Evolutionary conservation across 192 early-diverging fungal species (phyloP).

Genomic region (Helicostylum pulchrum): DNA sequence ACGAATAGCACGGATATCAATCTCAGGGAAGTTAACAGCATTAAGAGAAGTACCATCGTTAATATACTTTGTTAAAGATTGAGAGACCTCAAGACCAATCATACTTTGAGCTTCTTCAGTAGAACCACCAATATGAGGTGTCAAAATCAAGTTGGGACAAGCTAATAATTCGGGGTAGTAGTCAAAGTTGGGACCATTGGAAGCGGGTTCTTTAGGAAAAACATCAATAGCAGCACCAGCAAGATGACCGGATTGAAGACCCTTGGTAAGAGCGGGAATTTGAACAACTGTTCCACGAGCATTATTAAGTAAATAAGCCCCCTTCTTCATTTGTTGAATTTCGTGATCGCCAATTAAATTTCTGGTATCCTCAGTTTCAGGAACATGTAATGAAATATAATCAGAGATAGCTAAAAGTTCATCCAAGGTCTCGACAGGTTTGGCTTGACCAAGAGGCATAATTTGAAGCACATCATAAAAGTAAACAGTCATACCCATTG

Average conservation of each 20-base stretch:
- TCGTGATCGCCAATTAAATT: constrained; percentile 94
- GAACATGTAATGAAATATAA: constrained; percentile 94
- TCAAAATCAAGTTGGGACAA: constrained; percentile 94
- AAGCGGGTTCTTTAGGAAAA: constrained; percentile 91
- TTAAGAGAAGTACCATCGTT: constrained; percentile 86
- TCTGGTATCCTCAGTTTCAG: constrained; percentile 95
- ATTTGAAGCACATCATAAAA: constrained; percentile 92
- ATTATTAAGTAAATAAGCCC: constrained; percentile 91
- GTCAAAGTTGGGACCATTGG: constrained; percentile 80
- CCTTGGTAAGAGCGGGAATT: constrained; percentile 82
- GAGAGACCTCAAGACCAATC: constrained; percentile 94
- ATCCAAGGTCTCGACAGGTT: constrained; percentile 55
- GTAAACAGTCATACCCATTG: constrained; percentile 91
- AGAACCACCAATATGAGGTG: constrained; percentile 99
- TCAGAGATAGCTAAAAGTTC: constrained; percentile 81
- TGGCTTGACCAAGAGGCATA: constrained; percentile 91
- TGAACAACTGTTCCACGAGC: constrained; percentile 96
- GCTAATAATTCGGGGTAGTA: constrained; percentile 49
- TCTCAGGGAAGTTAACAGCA: constrained; percentile 97
- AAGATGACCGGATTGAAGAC: constrained; percentile 82
- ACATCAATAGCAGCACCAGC: constrained; percentile 96
- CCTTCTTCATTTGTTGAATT: constrained; percentile 82
- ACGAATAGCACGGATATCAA: constrained; percentile 83
- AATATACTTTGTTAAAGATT: constrained; percentile 82
- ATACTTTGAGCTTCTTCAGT: constrained; percentile 98